phyloP scores from a whole-genome alignment of 345 rosid genomes.

The Citrus cavaleriei region DNA sequence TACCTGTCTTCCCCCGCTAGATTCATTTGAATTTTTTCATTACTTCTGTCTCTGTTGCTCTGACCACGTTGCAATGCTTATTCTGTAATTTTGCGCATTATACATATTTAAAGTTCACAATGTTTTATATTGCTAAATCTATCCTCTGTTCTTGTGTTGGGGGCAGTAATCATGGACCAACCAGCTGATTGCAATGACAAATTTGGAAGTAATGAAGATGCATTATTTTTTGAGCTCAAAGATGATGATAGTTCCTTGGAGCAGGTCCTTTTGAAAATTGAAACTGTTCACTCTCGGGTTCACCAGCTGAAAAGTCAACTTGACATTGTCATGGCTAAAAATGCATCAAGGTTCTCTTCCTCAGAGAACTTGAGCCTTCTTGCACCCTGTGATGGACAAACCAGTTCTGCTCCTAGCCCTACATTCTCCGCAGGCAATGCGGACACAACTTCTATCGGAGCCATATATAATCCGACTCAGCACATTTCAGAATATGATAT shows the following conservation, averaged over 20 bases:
- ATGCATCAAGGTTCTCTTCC: slow-evolving; percentile 77
- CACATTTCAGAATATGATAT: slow-evolving; percentile 49
- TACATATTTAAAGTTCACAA: not conserved
- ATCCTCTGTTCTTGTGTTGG: slow-evolving; percentile 14
- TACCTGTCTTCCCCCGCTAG: not conserved
- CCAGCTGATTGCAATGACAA: slow-evolving; percentile 31
- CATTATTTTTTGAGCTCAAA: slow-evolving; percentile 36
- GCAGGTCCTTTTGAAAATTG: slow-evolving; percentile 67
- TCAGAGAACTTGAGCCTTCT: slow-evolving; percentile 86
- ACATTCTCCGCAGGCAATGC: slow-evolving; percentile 70
- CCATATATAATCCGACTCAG: slow-evolving; percentile 39
- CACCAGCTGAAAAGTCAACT: slow-evolving; percentile 59
- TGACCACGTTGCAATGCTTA: not conserved
- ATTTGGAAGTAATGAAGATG: slow-evolving; percentile 31
- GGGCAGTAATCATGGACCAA: slow-evolving; percentile 39
- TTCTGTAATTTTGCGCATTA: not conserved
- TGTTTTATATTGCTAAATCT: slow-evolving; percentile 4
- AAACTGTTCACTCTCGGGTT: slow-evolving; percentile 55
- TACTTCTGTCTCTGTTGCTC: not conserved
- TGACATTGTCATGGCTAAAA: slow-evolving; percentile 59
- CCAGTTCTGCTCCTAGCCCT: slow-evolving; percentile 87
- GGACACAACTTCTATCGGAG: slow-evolving; percentile 58
- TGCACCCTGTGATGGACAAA: slow-evolving; percentile 54
- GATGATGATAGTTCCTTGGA: slow-evolving; percentile 55
- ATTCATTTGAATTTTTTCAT: not conserved